A percentile compares a stretch with the other conserved stretches of the same genome.
phyloP scores from a whole-genome alignment of 2,329 filamentous ascomycete species.

The Pseudocercospora ulei region DNA sequence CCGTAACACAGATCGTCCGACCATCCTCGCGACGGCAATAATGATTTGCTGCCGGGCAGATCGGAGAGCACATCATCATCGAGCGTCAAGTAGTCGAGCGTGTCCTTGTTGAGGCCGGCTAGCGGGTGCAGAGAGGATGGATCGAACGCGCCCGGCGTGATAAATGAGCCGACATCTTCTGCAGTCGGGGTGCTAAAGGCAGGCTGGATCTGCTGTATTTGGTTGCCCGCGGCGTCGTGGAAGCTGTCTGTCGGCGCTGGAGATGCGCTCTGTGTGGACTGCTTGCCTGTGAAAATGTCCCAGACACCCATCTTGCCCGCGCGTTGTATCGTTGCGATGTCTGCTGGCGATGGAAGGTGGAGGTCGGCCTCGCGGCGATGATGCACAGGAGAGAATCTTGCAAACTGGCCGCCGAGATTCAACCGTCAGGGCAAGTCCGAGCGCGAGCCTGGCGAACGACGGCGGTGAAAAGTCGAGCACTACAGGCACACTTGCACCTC shows the following conservation, averaged over 20 bases:
- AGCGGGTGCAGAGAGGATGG: constrained; percentile 84
- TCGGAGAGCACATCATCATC: constrained; percentile 85
- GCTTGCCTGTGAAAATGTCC: constrained; percentile 54
- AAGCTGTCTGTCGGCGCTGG: constrained; percentile 37
- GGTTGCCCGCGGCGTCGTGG: constrained; percentile 33
- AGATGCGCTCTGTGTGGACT: constrained; percentile 39
- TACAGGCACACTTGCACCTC: not conserved
- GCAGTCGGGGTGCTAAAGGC: constrained; percentile 52
- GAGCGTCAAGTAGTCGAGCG: constrained; percentile 86
- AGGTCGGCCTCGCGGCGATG: constrained; percentile 3
- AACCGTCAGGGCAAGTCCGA: too few species aligned
- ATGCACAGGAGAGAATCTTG: constrained; percentile 3
- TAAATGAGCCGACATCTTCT: constrained; percentile 74
- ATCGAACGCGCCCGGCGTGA: constrained; percentile 71
- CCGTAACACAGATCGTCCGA: constrained; percentile 98
- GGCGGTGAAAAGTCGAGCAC: too few species aligned
- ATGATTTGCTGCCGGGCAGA: constrained; percentile 73
- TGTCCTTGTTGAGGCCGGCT: constrained; percentile 82
- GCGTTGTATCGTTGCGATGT: not conserved
- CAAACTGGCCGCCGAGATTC: too few species aligned
- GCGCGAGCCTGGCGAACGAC: too few species aligned
- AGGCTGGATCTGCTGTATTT: constrained; percentile 28
- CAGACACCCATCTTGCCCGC: constrained; percentile 45
- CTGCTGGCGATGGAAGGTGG: constrained; percentile 15
- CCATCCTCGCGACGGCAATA: constrained; percentile 90